phyloP scores from a whole-genome alignment of 2,329 filamentous ascomycete genomes.

The Fusarium nygamai region DNA sequence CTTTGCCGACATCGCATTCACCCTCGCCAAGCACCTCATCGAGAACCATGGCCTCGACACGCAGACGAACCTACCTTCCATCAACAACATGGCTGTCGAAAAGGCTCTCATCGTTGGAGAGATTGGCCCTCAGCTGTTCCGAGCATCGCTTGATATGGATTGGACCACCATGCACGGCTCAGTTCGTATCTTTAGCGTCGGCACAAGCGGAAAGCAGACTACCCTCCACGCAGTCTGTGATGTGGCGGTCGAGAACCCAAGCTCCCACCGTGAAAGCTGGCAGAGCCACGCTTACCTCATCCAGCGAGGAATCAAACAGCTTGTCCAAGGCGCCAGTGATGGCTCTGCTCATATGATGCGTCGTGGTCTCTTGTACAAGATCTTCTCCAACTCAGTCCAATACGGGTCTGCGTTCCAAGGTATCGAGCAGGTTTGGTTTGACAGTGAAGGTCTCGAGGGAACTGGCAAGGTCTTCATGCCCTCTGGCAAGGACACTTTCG shows the following conservation, averaged over 20 bases:
- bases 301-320: not conserved
- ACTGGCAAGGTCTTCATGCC: slow-evolving; percentile 61
- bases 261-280: not conserved
- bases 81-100: not conserved
- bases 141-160: not conserved
- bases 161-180: not conserved
- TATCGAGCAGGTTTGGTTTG: slow-evolving; percentile 67
- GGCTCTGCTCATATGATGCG: slow-evolving; percentile 14
- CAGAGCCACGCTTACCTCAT: not conserved
- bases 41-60: not conserved
- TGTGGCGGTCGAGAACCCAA: not conserved
- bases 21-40: not conserved
- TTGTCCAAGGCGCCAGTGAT: not conserved
- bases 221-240: not conserved
- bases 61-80: not conserved
- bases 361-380: slow-evolving; percentile 67
- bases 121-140: not conserved
- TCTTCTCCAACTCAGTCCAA: slow-evolving; percentile 64
- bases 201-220: not conserved
- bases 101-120: not conserved
- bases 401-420: slow-evolving; percentile 64
- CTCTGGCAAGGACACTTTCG: slow-evolving; percentile 55
- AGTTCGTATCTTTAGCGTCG: not conserved
- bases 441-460: slow-evolving; percentile 37
- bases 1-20: not conserved